phyloP scores from a whole-genome alignment of 2,329 filamentous ascomycete genomes.

The Neurospora crassa region DNA sequence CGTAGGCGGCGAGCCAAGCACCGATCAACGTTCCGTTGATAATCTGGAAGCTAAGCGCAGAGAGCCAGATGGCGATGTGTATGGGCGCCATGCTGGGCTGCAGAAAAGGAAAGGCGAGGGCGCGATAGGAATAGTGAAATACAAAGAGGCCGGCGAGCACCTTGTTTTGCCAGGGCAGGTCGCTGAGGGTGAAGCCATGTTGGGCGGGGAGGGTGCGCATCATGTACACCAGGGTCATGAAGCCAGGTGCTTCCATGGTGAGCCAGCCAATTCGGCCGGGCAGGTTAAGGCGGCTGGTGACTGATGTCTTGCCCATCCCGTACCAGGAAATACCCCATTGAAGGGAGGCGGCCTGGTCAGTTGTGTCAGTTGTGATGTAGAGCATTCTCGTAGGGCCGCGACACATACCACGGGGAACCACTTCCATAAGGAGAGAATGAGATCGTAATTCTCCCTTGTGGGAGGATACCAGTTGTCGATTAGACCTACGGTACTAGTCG shows the following conservation, averaged over 20 bases:
- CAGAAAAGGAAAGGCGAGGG: slow-evolving; percentile 69
- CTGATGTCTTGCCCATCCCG: slow-evolving; percentile 86
- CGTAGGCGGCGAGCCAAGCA: slow-evolving; percentile 75
- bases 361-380: slow-evolving; percentile 8
- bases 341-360: slow-evolving; percentile 51
- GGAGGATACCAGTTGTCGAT: slow-evolving; percentile 48
- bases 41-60: slow-evolving; percentile 66
- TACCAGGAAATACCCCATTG: slow-evolving; percentile 79
- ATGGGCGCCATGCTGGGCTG: slow-evolving; percentile 92
- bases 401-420: slow-evolving; percentile 43
- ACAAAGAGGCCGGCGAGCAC: slow-evolving; percentile 61
- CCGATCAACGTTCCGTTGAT: slow-evolving; percentile 70
- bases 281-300: slow-evolving; percentile 66
- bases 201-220: slow-evolving; percentile 57
- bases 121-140: slow-evolving; percentile 86
- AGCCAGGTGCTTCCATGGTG: slow-evolving; percentile 76
- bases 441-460: slow-evolving; percentile 46
- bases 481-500: slow-evolving; percentile 31
- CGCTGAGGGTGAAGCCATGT: slow-evolving; percentile 43
- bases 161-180: slow-evolving; percentile 69
- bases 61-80: slow-evolving; percentile 55
- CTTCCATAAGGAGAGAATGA: slow-evolving; percentile 42
- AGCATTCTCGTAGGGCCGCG: slow-evolving; percentile 1
- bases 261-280: slow-evolving; percentile 82
- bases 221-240: slow-evolving; percentile 69